phyloP scores from a whole-genome alignment of 805 yeast genomes.

The Ogataea nitratoaversa region DNA sequence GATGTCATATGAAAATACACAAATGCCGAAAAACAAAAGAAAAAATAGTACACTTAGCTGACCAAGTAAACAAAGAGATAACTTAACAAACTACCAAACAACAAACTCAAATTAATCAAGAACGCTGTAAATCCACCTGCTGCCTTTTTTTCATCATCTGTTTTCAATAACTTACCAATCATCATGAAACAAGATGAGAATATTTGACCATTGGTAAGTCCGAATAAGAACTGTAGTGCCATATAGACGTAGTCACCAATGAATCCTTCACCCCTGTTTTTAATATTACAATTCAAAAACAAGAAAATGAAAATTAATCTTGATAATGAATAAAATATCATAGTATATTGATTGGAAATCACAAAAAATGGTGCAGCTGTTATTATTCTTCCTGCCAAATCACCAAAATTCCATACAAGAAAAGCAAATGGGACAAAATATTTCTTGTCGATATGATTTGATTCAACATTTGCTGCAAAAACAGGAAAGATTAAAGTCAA shows the following conservation, averaged over 20 bases:
- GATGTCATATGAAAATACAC: too few species aligned
- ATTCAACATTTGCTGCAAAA: slow-evolving; percentile 70
- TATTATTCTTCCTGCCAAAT: slow-evolving; percentile 67
- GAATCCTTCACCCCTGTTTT: slow-evolving; percentile 34
- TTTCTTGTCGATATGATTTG: slow-evolving; percentile 36
- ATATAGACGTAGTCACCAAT: slow-evolving; percentile 66
- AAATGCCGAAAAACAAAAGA: too few species aligned
- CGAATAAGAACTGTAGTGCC: slow-evolving; percentile 69
- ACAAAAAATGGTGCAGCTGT: slow-evolving; percentile 49
- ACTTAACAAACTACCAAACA: slow-evolving; percentile 74
- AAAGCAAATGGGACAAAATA: slow-evolving; percentile 70
- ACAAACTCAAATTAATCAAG: slow-evolving; percentile 71
- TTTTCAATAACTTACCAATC: slow-evolving; percentile 25
- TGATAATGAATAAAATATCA: slow-evolving; percentile 51
- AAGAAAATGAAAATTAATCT: slow-evolving; percentile 66
- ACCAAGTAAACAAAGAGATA: slow-evolving; percentile 51
- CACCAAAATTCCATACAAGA: slow-evolving; percentile 87
- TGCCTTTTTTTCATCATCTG: slow-evolving; percentile 70
- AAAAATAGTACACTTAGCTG: background rate
- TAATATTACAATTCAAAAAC: slow-evolving; percentile 63
- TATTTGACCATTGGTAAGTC: slow-evolving; percentile 83
- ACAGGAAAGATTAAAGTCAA: slow-evolving; percentile 83
- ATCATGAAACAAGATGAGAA: slow-evolving; percentile 64
- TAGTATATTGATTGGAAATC: slow-evolving; percentile 37
- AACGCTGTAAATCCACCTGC: slow-evolving; percentile 92